These are phyloP conservation scores for Oropetium thomaeum DNA, from an alignment of 176 grass and related monocot genomes.

Conservation along the genomic window DNA sequence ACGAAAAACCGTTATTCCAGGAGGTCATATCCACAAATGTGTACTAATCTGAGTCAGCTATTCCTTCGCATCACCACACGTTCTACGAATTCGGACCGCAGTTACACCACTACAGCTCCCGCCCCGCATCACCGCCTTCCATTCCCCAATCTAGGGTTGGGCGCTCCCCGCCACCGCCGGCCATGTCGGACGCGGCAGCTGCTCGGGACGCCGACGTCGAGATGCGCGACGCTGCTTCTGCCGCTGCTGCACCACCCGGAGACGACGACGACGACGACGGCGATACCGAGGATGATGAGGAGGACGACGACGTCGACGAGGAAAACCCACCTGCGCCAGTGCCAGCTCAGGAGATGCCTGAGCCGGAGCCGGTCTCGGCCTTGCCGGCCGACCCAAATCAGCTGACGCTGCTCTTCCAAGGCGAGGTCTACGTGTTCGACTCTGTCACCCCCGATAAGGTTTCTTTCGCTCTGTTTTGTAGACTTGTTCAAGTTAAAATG, in stretches of 20 bases:
- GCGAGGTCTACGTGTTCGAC: constrained; percentile 97
- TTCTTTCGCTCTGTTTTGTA: background rate
- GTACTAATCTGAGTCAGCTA: constrained; percentile 2
- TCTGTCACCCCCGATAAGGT: constrained; percentile 87
- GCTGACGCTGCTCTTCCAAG: constrained; percentile 92
- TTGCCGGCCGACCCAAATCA: constrained; percentile 62
- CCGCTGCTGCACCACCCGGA: background rate
- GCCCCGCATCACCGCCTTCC: constrained; percentile 44
- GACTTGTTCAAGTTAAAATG: constrained; percentile 20
- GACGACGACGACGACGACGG: constrained; percentile 25
- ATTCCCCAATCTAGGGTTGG: constrained; percentile 56
- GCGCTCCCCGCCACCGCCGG: constrained; percentile 34
- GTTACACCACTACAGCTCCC: constrained; percentile 15
- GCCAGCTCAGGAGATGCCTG: constrained; percentile 6
- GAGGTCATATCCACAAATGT: background rate
- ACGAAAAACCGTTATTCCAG: background rate
- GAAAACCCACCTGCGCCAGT: background rate
- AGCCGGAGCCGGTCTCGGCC: constrained; percentile 36
- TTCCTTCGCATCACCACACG: constrained; percentile 36
- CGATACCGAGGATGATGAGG: constrained; percentile 35
- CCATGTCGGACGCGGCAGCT: constrained; percentile 42
- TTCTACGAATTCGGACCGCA: background rate
- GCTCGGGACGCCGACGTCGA: constrained; percentile 40
- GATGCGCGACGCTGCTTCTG: constrained; percentile 25
- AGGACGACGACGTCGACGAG: constrained; percentile 12